Evolutionary conservation across 179 eudicot genomes (phyloP), one percentile per base, ranked within the genome.

Genomic region (Silene coronaria): DNA sequence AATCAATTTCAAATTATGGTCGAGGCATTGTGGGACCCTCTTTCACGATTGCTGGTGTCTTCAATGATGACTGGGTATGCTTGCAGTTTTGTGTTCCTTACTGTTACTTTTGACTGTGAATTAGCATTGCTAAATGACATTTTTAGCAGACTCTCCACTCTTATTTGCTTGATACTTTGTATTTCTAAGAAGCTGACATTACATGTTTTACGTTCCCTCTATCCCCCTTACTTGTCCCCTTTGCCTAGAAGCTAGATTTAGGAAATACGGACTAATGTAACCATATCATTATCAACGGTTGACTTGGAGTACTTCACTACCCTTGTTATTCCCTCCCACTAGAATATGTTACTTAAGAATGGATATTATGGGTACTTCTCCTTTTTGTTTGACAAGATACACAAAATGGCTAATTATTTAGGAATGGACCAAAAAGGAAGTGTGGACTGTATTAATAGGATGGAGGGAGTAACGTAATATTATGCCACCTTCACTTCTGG

Each of bases 41-140:
- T 94, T 63, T 94, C 93, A 80, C 89, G 89, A 84, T 82, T 94
- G 81, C 77, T 91, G 85, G 82, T 94, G 75, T 91, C 97, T 67
- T 91, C 98, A 8, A 89, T 94, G 94, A 89, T 89, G 96, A 94
- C 94, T 12, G 98, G 98, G 98, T 94, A 91, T 76, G 80, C 71
- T 70, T 46, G 24, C 57, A 64, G 27, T 23, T 34, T 60, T 30
- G 6, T 28, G 3, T 28, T 36, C 19, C 5, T 69, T 22, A 34
- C 3, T 26, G 11, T 62, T 61, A 62, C 34, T 62, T 17, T 26
- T 42, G 16, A 70, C 2, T 6, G 36, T 70, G 73, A 48, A 13
- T 38, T 42, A 16, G 53, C 16, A 19, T 67, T 27, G 42, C 45
- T 67, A 67, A 23, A 21, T 36, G 32, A 5, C 38, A 67, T 69